These are phyloP conservation scores for Tetradesmus lagerheimii DNA, from an alignment of 139 green algal genomes.

Conservation along the genomic window DNA sequence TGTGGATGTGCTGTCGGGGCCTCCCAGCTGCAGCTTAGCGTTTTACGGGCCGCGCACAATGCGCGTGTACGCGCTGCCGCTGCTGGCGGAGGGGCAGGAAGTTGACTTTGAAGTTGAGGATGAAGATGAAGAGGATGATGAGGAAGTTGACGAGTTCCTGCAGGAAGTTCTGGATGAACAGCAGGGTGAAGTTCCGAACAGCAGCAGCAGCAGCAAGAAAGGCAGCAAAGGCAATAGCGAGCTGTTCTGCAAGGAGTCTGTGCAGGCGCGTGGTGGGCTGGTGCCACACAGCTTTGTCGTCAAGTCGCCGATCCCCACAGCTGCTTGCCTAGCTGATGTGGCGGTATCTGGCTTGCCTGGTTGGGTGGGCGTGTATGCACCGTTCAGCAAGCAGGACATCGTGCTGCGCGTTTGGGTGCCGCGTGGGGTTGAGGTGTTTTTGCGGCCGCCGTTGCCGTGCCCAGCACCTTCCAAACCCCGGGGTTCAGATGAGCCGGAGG, in stretches of 20 bases:
- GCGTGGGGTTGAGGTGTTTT: constrained; percentile 90
- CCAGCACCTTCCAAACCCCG: neutral
- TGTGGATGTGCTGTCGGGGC: constrained; percentile 31
- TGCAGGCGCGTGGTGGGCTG: constrained; percentile 75
- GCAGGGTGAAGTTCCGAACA: constrained; percentile 1
- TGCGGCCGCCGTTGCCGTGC: constrained; percentile 83
- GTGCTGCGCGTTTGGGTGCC: constrained; percentile 80
- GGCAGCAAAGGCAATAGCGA: constrained; percentile 31
- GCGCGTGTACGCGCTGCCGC: constrained; percentile 45
- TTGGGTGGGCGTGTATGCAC: constrained; percentile 57
- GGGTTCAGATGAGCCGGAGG: constrained; percentile 28
- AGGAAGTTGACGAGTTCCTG: neutral
- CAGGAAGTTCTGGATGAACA: neutral
- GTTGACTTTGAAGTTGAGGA: neutral
- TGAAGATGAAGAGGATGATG: neutral
- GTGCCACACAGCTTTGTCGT: constrained; percentile 53
- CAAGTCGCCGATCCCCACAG: constrained; percentile 4
- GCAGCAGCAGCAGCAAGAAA: constrained; percentile 7
- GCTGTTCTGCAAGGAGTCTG: constrained; percentile 56
- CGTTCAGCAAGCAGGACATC: constrained; percentile 43
- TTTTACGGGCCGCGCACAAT: constrained; percentile 63
- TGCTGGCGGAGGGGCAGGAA: neutral
- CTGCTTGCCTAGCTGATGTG: constrained; percentile 68
- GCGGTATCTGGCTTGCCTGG: constrained; percentile 79
- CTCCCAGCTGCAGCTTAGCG: constrained; percentile 30